phyloP scores from a whole-genome alignment of 106 monocot species.

The Amphibolis antarctica region DNA sequence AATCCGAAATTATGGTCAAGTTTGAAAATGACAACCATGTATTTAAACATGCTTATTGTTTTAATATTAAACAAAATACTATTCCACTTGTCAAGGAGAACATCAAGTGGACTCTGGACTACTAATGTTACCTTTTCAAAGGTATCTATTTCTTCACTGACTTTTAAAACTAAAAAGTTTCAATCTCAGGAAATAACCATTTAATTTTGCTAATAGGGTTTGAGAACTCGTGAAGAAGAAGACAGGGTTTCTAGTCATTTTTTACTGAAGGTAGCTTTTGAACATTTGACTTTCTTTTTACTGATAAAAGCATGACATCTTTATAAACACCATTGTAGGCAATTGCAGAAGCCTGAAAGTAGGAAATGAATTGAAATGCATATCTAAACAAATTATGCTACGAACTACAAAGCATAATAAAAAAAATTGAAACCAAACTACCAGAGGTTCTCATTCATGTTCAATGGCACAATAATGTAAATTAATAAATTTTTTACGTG shows the following conservation, averaged over 20 bases:
- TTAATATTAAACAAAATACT: too few relatives aligned
- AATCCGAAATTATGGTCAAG: too few relatives aligned
- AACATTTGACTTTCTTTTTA: background rate
- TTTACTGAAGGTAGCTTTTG: slow-evolving; percentile 52
- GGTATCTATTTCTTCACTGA: slow-evolving; percentile 28
- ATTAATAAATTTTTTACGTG: too few relatives aligned
- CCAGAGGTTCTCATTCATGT: too few relatives aligned
- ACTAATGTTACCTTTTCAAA: slow-evolving; percentile 55
- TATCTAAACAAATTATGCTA: too few relatives aligned
- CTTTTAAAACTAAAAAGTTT: background rate
- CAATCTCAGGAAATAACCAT: background rate
- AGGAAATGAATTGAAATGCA: too few relatives aligned
- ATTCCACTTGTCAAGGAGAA: slow-evolving; percentile 76
- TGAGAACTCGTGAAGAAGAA: slow-evolving; percentile 83
- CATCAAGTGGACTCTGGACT: slow-evolving; percentile 53
- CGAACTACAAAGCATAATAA: too few relatives aligned
- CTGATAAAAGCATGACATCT: background rate
- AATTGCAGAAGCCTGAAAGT: slow-evolving; percentile 82
- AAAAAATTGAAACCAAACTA: too few relatives aligned
- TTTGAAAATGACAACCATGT: too few relatives aligned
- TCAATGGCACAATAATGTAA: too few relatives aligned
- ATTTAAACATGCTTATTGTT: too few relatives aligned
- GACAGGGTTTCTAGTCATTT: slow-evolving; percentile 70
- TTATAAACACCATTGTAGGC: slow-evolving; percentile 28
- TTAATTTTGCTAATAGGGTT: slow-evolving; percentile 31